Percentiles rank a stretch among this genome's conserved stretches.
These are phyloP conservation scores for Alternaria incomplexa DNA, from an alignment of 2,329 filamentous ascomycete species.

Conservation along the genomic window DNA sequence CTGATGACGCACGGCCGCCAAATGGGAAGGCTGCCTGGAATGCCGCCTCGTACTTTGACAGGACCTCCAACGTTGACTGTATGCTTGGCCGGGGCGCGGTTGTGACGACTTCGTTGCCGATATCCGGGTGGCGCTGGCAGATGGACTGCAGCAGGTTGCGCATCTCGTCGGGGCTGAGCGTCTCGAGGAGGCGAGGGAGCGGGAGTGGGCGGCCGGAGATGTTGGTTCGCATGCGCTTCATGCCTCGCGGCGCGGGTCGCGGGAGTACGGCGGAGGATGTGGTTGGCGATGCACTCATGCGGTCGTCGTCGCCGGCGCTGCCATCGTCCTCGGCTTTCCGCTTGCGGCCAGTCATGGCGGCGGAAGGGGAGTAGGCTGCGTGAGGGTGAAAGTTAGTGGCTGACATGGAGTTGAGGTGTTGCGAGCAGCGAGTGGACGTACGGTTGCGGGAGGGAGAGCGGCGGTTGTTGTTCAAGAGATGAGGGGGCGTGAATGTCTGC, in stretches of 20 bases:
- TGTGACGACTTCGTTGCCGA: conserved; percentile 82
- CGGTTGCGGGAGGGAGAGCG: conserved; percentile 66
- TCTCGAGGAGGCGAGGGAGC: conserved; percentile 85
- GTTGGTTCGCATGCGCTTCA: conserved; percentile 71
- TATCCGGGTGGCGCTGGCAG: conserved; percentile 85
- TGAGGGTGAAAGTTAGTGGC: conserved; percentile 12
- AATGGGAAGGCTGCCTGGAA: conserved; percentile 83
- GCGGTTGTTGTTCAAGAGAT: conserved; percentile 62
- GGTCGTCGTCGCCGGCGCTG: conserved; percentile 68
- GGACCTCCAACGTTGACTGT: conserved; percentile 76
- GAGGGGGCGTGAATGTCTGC: conserved; percentile 64
- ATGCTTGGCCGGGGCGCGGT: conserved; percentile 88
- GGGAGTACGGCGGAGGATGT: conserved; percentile 78
- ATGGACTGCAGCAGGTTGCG: conserved; percentile 87
- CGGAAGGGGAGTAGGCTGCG: conserved; percentile 46
- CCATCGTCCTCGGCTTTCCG: conserved; percentile 82
- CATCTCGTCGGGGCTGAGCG: conserved; percentile 83
- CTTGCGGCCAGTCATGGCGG: conserved; percentile 66
- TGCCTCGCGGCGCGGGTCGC: conserved; percentile 64
- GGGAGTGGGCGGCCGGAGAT: conserved; percentile 69
- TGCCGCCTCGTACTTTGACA: conserved; percentile 79
- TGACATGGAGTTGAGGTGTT: conserved; percentile 7
- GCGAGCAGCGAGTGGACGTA: conserved; percentile 49
- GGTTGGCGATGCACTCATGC: conserved; percentile 89
- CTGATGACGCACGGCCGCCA: conserved; percentile 81